Conservation (phyloP, 2,329 filamentous ascomycete species). For the Alternaria solani region DNA sequence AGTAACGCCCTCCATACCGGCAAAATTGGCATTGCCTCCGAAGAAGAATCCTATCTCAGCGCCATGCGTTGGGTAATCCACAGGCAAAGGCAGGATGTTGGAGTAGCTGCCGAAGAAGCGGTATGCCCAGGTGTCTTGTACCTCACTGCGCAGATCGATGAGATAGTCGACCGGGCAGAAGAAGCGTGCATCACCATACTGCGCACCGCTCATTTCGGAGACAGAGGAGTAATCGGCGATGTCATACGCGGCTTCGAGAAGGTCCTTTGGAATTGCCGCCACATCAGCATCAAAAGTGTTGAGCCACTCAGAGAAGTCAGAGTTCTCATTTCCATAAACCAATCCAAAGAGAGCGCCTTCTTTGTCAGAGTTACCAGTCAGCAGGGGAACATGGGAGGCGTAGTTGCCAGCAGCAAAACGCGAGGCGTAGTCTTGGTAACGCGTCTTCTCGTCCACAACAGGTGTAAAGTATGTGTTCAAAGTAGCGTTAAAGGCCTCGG, state of each 20-base stretch:
- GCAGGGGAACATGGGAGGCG: conserved; percentile 35
- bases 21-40: conserved; percentile 57
- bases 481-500: conserved; percentile 34
- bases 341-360: conserved; percentile 37
- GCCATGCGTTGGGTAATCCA: conserved; percentile 50
- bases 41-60: conserved; percentile 58
- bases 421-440: conserved; percentile 30
- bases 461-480: conserved; percentile 38
- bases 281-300: conserved; percentile 55
- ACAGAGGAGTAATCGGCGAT: conserved; percentile 49
- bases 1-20: conserved; percentile 46
- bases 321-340: conserved; percentile 36
- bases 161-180: conserved; percentile 51
- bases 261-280: conserved; percentile 48
- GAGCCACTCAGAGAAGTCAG: conserved; percentile 55
- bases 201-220: conserved; percentile 53
- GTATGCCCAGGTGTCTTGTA: conserved; percentile 55
- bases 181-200: conserved; percentile 58
- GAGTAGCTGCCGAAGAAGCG: conserved; percentile 56
- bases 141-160: conserved; percentile 49
- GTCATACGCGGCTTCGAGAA: conserved; percentile 48
- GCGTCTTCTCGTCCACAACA: conserved; percentile 32
- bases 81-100: conserved; percentile 36
- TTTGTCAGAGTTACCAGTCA: conserved; percentile 39
- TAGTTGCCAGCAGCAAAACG: conserved; percentile 38